A percentile compares a stretch with the other conserved stretches of the same genome.
Conservation (phyloP, 2,329 filamentous ascomycete genomes). For the Penicillium sp. region DNA sequence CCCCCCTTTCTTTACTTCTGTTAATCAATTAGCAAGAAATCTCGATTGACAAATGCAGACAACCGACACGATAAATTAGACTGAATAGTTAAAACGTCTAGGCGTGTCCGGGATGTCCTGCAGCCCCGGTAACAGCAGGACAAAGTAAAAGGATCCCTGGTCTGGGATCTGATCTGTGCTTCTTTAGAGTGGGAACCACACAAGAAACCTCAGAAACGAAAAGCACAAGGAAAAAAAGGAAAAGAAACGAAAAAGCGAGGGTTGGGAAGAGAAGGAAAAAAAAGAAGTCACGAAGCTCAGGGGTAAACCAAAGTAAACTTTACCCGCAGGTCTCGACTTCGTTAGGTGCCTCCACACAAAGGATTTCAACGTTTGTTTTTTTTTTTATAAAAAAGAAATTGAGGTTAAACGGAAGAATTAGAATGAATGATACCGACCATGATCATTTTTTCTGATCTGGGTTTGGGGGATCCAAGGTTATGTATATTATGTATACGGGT, state of each 20-base stretch:
- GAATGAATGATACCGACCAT: constrained; percentile 21
- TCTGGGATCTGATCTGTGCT: constrained; percentile 15
- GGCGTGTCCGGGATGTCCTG: constrained; percentile 24
- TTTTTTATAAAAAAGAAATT: background rate
- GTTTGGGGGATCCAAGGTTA: constrained; percentile 10
- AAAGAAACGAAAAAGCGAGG: background rate
- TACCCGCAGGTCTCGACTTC: constrained; percentile 11
- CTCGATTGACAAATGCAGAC: constrained; percentile 13
- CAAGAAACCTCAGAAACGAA: constrained; percentile 10
- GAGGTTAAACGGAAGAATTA: background rate
- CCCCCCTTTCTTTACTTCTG: constrained; percentile 3
- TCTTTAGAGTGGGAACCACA: constrained; percentile 2
- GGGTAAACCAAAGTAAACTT: constrained; percentile 13
- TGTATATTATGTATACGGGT: background rate
- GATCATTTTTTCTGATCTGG: constrained; percentile 22
- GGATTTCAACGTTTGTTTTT: background rate
- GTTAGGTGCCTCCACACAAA: constrained; percentile 7
- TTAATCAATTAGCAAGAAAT: constrained; percentile 7
- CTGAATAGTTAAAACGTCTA: constrained; percentile 4
- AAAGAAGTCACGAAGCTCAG: constrained; percentile 12
- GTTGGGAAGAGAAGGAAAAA: constrained; percentile 1
- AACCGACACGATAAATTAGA: constrained; percentile 16
- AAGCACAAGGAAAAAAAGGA: constrained; percentile 5
- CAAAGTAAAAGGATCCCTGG: constrained; percentile 14
- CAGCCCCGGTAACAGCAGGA: constrained; percentile 21